Conservation (phyloP, 495 filamentous ascomycete species). For the Penicillium mononematosum region DNA sequence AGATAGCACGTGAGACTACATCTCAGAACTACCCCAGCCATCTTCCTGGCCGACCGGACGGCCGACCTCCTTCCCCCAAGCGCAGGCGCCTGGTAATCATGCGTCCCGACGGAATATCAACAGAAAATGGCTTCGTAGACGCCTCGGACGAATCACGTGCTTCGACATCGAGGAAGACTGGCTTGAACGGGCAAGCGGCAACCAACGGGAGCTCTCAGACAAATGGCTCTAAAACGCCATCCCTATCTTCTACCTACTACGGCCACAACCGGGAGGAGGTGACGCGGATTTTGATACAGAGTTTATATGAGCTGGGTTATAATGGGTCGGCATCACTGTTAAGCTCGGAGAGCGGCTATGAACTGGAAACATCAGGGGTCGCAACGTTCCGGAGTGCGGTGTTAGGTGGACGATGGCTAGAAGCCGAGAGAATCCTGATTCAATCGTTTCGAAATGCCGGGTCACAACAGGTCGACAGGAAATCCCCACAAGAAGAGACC, state of each 20-base stretch:
- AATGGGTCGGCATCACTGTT: constrained; percentile 68
- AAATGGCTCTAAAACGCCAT: constrained; percentile 48
- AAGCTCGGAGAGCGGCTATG: constrained; percentile 79
- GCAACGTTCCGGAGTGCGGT: constrained; percentile 81
- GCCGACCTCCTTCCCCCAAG: constrained; percentile 52
- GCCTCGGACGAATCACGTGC: constrained; percentile 47
- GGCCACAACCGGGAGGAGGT: constrained; percentile 94
- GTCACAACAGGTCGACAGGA: constrained; percentile 19
- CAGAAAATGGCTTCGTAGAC: constrained; percentile 49
- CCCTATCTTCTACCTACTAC: constrained; percentile 52
- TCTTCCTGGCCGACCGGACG: constrained; percentile 32
- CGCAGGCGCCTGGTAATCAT: constrained; percentile 63
- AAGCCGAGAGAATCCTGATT: constrained; percentile 79
- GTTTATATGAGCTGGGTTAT: constrained; percentile 85
- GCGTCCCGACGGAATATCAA: constrained; percentile 56
- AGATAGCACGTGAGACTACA: constrained; percentile 32
- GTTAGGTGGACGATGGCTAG: constrained; percentile 75
- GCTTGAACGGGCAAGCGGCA: constrained; percentile 51
- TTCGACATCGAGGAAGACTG: constrained; percentile 41
- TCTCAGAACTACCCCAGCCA: constrained; percentile 26
- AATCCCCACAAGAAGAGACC: constrained; percentile 29
- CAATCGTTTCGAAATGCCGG: constrained; percentile 42
- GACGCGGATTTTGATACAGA: constrained; percentile 88
- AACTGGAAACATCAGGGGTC: constrained; percentile 82
- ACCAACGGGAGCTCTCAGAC: constrained; percentile 45